A percentile compares a stretch with the other conserved stretches of the same genome.
phyloP scores from a whole-genome alignment of 495 filamentous ascomycete genomes.

The Penicillium lagena region DNA sequence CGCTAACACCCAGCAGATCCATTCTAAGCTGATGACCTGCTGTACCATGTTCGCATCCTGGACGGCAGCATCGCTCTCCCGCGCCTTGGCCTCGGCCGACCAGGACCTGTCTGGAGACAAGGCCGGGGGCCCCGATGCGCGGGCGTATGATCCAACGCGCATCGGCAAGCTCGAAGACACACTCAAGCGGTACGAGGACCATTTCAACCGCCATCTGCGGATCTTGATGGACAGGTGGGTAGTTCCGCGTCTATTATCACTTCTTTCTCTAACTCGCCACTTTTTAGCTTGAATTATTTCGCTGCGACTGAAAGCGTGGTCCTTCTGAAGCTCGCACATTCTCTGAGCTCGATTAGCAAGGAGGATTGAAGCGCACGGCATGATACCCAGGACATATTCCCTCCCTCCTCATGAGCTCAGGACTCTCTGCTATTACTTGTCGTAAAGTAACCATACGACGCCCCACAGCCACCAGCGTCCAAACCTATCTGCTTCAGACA shows the following conservation, averaged over 20 bases:
- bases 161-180: constrained; percentile 77
- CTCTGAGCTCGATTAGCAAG: constrained; percentile 38
- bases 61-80: constrained; percentile 65
- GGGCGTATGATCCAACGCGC: constrained; percentile 52
- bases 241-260: neutral
- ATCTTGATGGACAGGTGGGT: constrained; percentile 75
- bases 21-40: constrained; percentile 88
- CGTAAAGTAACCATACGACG: too few species aligned
- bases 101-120: constrained; percentile 55
- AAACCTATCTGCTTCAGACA: too few species aligned
- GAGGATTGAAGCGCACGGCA: constrained; percentile 26
- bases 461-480: too few species aligned
- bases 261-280: neutral
- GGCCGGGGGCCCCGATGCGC: constrained; percentile 25
- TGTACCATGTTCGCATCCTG: constrained; percentile 90
- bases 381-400: neutral
- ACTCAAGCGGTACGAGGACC: constrained; percentile 80
- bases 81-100: constrained; percentile 71
- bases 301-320: constrained; percentile 97
- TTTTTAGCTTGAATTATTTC: constrained; percentile 72
- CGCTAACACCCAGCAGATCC: constrained; percentile 56
- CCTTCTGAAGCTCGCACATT: constrained; percentile 65
- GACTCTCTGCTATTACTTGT: too few species aligned
- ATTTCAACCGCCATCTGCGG: constrained; percentile 85
- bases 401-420: neutral